A percentile compares a stretch with the other conserved stretches of the same genome.
Conservation (phyloP, 192 early-diverging fungal species). For the Chytriomyces confervae region DNA sequence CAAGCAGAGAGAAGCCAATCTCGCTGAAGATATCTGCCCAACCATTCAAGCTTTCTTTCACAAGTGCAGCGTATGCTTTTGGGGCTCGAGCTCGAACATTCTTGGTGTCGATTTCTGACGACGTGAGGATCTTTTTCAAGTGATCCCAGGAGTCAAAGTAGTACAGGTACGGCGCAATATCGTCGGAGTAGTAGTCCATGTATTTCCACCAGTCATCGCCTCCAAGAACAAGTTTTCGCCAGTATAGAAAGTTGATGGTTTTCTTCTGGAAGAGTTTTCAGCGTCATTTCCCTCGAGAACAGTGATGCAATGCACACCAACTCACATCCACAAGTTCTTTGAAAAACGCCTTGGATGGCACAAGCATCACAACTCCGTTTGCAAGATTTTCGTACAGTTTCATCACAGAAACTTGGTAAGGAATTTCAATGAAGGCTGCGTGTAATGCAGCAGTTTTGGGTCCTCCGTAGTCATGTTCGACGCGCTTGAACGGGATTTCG, state of each 20-base stretch:
- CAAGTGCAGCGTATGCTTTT: constrained; percentile 9
- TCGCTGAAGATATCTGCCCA: constrained; percentile 26
- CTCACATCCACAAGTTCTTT: constrained; percentile 17
- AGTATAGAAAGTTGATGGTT: background rate
- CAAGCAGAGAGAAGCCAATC: constrained; percentile 14
- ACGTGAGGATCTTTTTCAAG: constrained; percentile 16
- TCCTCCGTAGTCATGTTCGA: constrained; percentile 21
- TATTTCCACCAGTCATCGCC: constrained; percentile 25
- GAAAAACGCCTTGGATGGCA: constrained; percentile 33
- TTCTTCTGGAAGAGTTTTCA: background rate
- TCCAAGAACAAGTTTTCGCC: constrained; percentile 20
- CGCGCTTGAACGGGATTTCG: constrained; percentile 12
- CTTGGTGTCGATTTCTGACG: constrained; percentile 7
- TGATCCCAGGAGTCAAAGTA: constrained; percentile 30
- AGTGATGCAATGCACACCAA: no score
- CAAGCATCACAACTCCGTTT: constrained; percentile 32
- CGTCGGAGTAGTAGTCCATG: constrained; percentile 34
- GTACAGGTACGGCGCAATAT: constrained; percentile 29
- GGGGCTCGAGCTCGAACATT: constrained; percentile 13
- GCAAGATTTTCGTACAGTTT: constrained; percentile 37
- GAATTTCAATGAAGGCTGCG: constrained; percentile 29
- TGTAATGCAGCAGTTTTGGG: constrained; percentile 31
- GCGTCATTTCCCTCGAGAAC: background rate
- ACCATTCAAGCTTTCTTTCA: constrained; percentile 2
- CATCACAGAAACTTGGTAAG: constrained; percentile 34